Evolutionary conservation across 2,329 filamentous ascomycete genomes (phyloP), one percentile per base, ranked within the genome.

Genomic region (Colletotrichum aenigma): DNA sequence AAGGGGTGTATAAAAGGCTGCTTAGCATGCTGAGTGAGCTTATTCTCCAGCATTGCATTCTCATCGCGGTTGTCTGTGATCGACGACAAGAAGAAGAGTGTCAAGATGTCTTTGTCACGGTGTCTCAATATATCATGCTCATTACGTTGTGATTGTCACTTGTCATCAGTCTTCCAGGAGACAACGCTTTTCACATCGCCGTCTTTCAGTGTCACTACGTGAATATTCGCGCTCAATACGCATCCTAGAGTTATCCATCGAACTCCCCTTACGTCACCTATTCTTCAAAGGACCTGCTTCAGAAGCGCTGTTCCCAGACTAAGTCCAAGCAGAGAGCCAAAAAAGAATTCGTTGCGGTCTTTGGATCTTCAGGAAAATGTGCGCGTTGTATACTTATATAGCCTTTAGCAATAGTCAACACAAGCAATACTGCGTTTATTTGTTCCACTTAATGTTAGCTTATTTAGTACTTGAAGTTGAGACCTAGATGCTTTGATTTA

Each of bases 61-160:
- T 18, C 6, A 6, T 16, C 36, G 36, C 13, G 1, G 7, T 7
- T 6, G 15, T 38, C 7, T 38, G 36, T 4, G 4, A 38, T 16
- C 15, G 36, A 38, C 7, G 15, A 38, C 15, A 16, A 38, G 36
- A 18, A 38, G 36, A 9, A 18, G 16, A 43, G 36, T 43, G 16
- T 18, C 36, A 43, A 43, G 36, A 43, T 4, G 7, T 43, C 36
- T 43, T 18, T 43, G 7, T 5, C 3, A 6, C 36, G 15, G 16
- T 18, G 16, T 43, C 15, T 38, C 7, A 43, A 43, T 18, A 8
- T 10, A 0, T 48, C n/a, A 48, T 13, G n/a, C 43, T 48, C 43
- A 21, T 10, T 0, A 48, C 5, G 1, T n/a, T 1, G 4, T 21
- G 0, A 2, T 21, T 48, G 3, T 12, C n/a, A 48, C 43, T 48